Percentiles rank a stretch among this genome's conserved stretches.
These are phyloP conservation scores for Cercospora canescens DNA, from an alignment of 2,329 filamentous ascomycete genomes.

Conservation along the genomic window DNA sequence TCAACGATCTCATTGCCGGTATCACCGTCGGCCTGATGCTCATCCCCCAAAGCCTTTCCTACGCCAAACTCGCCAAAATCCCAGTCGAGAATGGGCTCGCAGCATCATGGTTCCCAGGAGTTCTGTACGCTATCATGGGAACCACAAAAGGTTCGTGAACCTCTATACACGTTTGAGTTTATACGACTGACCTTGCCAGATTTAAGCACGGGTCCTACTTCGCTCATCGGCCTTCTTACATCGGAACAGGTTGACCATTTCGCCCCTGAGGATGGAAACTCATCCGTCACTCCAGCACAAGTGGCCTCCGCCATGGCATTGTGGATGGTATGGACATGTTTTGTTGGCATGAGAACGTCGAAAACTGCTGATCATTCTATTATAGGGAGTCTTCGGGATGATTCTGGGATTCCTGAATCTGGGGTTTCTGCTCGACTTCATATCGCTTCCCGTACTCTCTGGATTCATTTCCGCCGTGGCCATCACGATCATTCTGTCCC, in stretches of 20 bases:
- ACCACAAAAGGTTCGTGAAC: constrained; percentile 56
- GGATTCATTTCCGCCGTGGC: constrained; percentile 68
- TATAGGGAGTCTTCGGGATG: constrained; percentile 57
- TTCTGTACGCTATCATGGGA: constrained; percentile 61
- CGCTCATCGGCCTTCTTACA: constrained; percentile 63
- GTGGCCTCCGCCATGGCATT: constrained; percentile 64
- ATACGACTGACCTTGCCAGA: constrained; percentile 41
- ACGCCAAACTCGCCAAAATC: constrained; percentile 63
- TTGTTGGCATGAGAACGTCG: background rate
- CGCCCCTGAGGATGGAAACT: constrained; percentile 42
- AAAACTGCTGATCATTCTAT: background rate
- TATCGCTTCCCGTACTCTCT: constrained; percentile 63
- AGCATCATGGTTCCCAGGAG: constrained; percentile 60
- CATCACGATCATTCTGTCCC: constrained; percentile 65
- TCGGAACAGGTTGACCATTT: constrained; percentile 58
- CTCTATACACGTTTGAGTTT: background rate
- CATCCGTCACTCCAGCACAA: constrained; percentile 53
- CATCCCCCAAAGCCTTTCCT: constrained; percentile 63
- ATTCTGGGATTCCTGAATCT: constrained; percentile 59
- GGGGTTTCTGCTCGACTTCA: constrained; percentile 56
- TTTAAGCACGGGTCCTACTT: constrained; percentile 64
- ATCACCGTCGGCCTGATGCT: constrained; percentile 55
- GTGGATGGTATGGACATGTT: constrained; percentile 48
- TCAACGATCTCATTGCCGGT: constrained; percentile 63
- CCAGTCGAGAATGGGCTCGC: constrained; percentile 62